A percentile compares a stretch with the other conserved stretches of the same genome.
Evolutionary conservation across 2,329 filamentous ascomycete species (phyloP).

Genomic region (Grosmannia serpens): DNA sequence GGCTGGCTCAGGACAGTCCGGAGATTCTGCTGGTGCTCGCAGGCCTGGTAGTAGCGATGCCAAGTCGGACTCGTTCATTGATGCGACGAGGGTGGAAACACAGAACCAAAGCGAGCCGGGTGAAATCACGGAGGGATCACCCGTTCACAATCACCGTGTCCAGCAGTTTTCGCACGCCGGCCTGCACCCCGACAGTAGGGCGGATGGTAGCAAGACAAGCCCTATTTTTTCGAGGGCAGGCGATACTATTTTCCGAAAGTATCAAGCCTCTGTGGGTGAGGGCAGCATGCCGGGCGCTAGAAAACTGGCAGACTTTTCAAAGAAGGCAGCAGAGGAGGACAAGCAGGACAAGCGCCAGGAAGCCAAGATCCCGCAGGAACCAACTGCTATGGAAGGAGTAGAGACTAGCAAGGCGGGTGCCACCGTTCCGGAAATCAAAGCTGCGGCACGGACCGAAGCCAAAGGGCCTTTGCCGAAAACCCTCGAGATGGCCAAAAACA

Average conservation of each 20-base stretch:
- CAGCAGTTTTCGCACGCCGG: neutral
- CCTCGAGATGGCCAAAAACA: neutral
- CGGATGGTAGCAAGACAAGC: neutral
- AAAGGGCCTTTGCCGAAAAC: neutral
- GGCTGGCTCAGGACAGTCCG: slow-evolving; percentile 26
- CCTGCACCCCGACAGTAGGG: neutral
- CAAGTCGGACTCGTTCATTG: slow-evolving; percentile 29
- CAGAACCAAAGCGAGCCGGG: slow-evolving; percentile 35
- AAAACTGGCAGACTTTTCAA: neutral
- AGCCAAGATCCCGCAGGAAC: neutral
- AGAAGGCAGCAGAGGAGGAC: neutral
- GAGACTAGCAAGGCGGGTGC: neutral
- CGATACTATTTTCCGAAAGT: neutral
- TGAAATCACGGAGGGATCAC: slow-evolving; percentile 27
- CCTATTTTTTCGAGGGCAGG: neutral
- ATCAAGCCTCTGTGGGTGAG: neutral
- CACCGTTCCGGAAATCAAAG: neutral
- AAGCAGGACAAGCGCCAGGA: neutral
- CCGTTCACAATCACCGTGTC: neutral
- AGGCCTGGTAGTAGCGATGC: slow-evolving; percentile 43
- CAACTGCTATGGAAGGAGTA: neutral
- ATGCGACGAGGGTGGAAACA: slow-evolving; percentile 22
- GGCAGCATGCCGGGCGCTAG: neutral
- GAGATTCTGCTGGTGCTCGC: slow-evolving; percentile 26
- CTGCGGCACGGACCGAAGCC: neutral